Base-by-base conservation (phyloP, 202 grass and related monocot genomes). In the Setaria italica region DNA sequence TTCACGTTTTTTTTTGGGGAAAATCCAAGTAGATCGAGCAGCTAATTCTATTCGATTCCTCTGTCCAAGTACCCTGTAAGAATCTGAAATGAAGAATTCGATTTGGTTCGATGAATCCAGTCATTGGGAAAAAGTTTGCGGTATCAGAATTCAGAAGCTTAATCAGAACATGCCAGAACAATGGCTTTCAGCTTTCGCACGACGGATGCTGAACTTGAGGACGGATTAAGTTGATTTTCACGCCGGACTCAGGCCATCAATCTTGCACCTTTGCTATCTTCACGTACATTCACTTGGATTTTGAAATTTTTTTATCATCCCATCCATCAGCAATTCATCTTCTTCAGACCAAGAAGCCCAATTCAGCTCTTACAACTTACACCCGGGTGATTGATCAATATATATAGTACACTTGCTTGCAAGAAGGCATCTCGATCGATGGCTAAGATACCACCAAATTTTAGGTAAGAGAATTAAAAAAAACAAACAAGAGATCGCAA, bases 341-440 rank as follows among this genome's bases (percentile, higher is more conserved):
- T 35, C 64, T 20, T 70, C 67, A 13, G 64, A 41, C 35, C 35
- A 67, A 42, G 6, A 41, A 19, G 34, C 6, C 16, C 64, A 67
- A 66, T 17, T 59, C 74, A 59, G 53, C 33, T 42, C 17, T 76
- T 10, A 32, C 29, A 59, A 41, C 74, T 45, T 78, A 82, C 67
- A 72, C 14, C 56, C 41, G 9, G 21, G 45, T 63, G 20, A 50
- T 83, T 43, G 21, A 70, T 82, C 35, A 74, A 66, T 84, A 48
- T 84, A 48, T 67, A 84, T 67, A 43, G 6, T 76, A 67, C 71
- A 76, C 71, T 76, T 76, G 70, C 72, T 17, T 17, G 1, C 7
- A 39, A 53, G 33, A 82, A 48, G 64, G 58, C 78, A 72, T 69
- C 84, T 82, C 68, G n/a, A 75, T 88, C 43, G 35, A 74, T 77